Evolutionary conservation across 306 rosid genomes (phyloP).

Genomic region (Dicorynia guianensis): DNA sequence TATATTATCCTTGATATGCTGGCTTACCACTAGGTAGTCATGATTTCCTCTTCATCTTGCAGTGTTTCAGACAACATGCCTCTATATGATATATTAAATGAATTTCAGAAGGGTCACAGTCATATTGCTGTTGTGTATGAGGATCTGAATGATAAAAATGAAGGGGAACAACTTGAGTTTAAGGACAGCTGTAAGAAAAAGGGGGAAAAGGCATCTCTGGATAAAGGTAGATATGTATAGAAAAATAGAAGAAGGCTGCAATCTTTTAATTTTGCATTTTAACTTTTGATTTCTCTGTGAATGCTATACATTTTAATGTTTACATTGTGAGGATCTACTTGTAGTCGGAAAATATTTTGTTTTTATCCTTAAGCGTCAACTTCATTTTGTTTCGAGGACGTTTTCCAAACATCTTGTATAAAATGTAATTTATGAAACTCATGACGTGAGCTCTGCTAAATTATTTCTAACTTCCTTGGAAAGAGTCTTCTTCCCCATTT

Average conservation of each 20-base stretch:
- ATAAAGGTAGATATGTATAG: slow-evolving; percentile 59
- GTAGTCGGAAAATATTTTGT: not conserved
- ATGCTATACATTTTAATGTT: not conserved
- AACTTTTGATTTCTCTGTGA: not conserved
- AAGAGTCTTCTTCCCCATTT: not conserved
- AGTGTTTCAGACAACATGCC: slow-evolving; percentile 99
- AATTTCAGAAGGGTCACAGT: slow-evolving; percentile 99
- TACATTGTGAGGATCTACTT: not conserved
- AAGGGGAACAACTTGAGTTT: slow-evolving; percentile 51
- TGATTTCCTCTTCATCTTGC: slow-evolving; percentile 41
- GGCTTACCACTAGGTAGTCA: slow-evolving; percentile 24
- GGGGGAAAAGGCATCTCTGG: slow-evolving; percentile 48
- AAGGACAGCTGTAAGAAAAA: slow-evolving; percentile 58
- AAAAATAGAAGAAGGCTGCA: slow-evolving; percentile 15
- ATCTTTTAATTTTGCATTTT: not conserved
- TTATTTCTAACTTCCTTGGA: slow-evolving; percentile 15
- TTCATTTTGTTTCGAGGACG: slow-evolving; percentile 9
- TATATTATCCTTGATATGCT: slow-evolving; percentile 10
- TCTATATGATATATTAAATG: slow-evolving; percentile 89
- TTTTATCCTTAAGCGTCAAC: slow-evolving; percentile 2
- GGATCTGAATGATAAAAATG: slow-evolving; percentile 68
- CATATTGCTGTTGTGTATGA: slow-evolving; percentile 95
- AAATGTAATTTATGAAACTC: slow-evolving; percentile 24
- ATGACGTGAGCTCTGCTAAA: not conserved
- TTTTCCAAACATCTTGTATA: not conserved